Evolutionary conservation across 257 asterid species (phyloP).

Genomic region (Nemophila menziesii): DNA sequence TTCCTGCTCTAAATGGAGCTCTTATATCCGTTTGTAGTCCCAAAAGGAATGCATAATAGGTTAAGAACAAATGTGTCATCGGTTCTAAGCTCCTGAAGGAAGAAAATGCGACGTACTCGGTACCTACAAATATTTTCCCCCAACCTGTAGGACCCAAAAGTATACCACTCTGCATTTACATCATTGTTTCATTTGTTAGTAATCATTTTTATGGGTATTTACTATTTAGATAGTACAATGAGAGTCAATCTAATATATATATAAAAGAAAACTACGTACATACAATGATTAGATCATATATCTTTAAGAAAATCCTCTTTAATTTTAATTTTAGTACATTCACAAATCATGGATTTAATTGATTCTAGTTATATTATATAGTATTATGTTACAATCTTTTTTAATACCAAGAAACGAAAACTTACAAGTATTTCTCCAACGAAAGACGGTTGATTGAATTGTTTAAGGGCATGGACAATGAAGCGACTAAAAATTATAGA

Average conservation of each 20-base stretch:
- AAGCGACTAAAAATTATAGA: constrained; percentile 46
- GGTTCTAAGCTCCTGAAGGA: constrained; percentile 60
- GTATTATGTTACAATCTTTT: too few relatives aligned
- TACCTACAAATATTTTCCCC: constrained; percentile 37
- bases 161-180: constrained; percentile 52
- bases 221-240: too few relatives aligned
- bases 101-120: constrained; percentile 51
- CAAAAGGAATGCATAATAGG: constrained; percentile 54
- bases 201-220: neutral
- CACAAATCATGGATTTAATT: too few relatives aligned
- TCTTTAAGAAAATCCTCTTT: too few relatives aligned
- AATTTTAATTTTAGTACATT: too few relatives aligned
- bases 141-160: constrained; percentile 63
- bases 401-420: too few relatives aligned
- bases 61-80: constrained; percentile 68
- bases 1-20: constrained; percentile 37
- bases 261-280: too few relatives aligned
- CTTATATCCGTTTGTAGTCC: constrained; percentile 64
- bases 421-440: constrained; percentile 70
- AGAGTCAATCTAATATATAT: too few relatives aligned
- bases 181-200: constrained; percentile 5
- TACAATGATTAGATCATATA: too few relatives aligned
- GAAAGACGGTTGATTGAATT: constrained; percentile 66
- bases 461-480: constrained; percentile 31
- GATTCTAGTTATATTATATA: too few relatives aligned